phyloP scores from a whole-genome alignment of 345 rosid species.

The Euphorbia peplus region DNA sequence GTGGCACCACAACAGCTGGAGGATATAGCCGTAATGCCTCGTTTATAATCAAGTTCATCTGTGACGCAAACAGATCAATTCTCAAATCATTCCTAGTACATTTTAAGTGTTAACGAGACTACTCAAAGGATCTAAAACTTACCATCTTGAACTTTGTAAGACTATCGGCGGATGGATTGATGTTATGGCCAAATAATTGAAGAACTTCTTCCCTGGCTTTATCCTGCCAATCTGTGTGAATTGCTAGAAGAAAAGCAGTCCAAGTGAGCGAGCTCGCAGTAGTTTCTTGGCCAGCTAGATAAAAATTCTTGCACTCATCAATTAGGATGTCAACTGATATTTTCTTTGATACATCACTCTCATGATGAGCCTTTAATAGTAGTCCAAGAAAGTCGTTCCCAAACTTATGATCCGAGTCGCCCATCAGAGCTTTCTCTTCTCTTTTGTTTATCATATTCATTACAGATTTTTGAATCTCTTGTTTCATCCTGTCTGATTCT shows the following conservation, averaged over 20 bases:
- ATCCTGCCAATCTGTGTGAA: slow-evolving; percentile 22
- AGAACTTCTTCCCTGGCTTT: slow-evolving; percentile 19
- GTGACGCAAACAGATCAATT: no score
- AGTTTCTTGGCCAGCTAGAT: slow-evolving; percentile 26
- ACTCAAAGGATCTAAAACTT: no score
- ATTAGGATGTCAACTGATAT: slow-evolving; percentile 18
- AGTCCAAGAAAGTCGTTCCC: slow-evolving; percentile 24
- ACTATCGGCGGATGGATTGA: slow-evolving; percentile 10
- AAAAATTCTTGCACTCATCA: slow-evolving; percentile 22
- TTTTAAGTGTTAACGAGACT: background rate
- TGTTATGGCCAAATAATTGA: slow-evolving; percentile 6
- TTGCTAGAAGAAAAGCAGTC: slow-evolving; percentile 20
- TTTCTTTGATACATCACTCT: background rate
- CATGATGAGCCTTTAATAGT: slow-evolving; percentile 15
- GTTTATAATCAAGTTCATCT: slow-evolving; percentile 23
- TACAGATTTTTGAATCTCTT: slow-evolving; percentile 8
- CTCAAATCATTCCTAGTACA: no score
- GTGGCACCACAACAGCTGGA: background rate
- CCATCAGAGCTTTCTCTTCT: slow-evolving; percentile 5
- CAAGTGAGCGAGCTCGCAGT: slow-evolving; percentile 16
- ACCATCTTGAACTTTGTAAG: slow-evolving; percentile 16
- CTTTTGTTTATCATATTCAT: slow-evolving; percentile 21
- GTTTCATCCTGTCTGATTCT: slow-evolving; percentile 13
- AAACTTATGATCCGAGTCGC: background rate
- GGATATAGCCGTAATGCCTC: slow-evolving; percentile 19